Percentiles rank a stretch among this genome's conserved stretches.
phyloP scores from a whole-genome alignment of 495 filamentous ascomycete genomes.

The Aspergillus funiculosus region DNA sequence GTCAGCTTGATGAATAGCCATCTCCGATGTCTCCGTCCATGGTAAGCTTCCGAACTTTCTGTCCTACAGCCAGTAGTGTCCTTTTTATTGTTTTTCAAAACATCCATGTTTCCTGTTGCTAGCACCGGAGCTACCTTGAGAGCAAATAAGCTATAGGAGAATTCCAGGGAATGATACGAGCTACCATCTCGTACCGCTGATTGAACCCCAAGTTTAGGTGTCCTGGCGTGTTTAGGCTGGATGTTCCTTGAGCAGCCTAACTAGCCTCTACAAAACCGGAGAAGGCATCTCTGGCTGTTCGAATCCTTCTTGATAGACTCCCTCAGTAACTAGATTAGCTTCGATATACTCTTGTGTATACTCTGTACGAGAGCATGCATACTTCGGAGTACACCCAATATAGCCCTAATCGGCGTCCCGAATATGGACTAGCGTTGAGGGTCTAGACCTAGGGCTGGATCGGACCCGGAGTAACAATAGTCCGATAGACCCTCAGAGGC shows the following conservation, averaged over 20 bases:
- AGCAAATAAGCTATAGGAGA: slow-evolving; percentile 24
- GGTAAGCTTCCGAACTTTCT: slow-evolving; percentile 66
- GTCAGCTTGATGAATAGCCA: slow-evolving; percentile 66
- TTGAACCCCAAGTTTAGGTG: slow-evolving; percentile 41
- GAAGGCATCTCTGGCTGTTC: slow-evolving; percentile 22
- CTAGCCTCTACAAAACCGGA: slow-evolving; percentile 26
- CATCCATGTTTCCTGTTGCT: slow-evolving; percentile 51
- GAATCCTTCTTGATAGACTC: too few species aligned
- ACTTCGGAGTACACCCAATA: not conserved
- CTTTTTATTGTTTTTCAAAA: slow-evolving; percentile 54
- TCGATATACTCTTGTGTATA: too few species aligned
- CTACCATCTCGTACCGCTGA: slow-evolving; percentile 33
- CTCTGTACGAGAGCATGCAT: not conserved
- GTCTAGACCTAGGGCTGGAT: slow-evolving; percentile 31
- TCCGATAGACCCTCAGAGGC: slow-evolving; percentile 22
- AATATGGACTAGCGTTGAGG: slow-evolving; percentile 18
- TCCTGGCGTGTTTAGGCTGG: slow-evolving; percentile 54
- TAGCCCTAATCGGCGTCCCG: slow-evolving; percentile 22
- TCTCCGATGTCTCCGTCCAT: slow-evolving; percentile 60
- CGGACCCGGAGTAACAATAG: slow-evolving; percentile 22
- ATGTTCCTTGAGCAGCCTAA: slow-evolving; percentile 40
- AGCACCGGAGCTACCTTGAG: slow-evolving; percentile 52
- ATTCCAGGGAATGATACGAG: slow-evolving; percentile 35
- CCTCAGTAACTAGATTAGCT: too few species aligned
- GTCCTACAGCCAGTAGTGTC: slow-evolving; percentile 57